A percentile compares a stretch with the other conserved stretches of the same genome.
phyloP scores from a whole-genome alignment of 2,329 filamentous ascomycete species.

The Phialophora expanda region DNA sequence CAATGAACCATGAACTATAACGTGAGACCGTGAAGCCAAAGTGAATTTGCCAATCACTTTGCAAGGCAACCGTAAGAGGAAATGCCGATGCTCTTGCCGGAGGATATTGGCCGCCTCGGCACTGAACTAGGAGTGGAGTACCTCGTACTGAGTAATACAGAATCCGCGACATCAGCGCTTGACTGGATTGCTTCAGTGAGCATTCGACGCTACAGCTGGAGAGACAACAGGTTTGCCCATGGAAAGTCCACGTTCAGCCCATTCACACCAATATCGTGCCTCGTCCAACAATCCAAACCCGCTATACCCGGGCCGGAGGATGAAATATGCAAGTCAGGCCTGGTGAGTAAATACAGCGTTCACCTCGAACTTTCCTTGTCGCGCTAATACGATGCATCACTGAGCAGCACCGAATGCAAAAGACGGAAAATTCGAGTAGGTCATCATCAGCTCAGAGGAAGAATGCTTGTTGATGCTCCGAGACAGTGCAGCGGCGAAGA shows the following conservation, averaged over 20 bases:
- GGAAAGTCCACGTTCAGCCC: not conserved
- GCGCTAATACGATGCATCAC: not conserved
- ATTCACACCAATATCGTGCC: not conserved
- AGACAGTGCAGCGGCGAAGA: conserved; percentile 17
- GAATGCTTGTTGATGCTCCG: not conserved
- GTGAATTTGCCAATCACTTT: too few relatives aligned
- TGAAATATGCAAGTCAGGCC: conserved; percentile 5
- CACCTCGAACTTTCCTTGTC: not conserved
- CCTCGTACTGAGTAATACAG: too few relatives aligned
- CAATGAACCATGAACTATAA: too few relatives aligned
- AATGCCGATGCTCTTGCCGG: too few relatives aligned
- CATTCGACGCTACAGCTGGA: too few relatives aligned
- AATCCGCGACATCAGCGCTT: too few relatives aligned
- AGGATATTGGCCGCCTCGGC: too few relatives aligned
- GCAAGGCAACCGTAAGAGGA: too few relatives aligned
- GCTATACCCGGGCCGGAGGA: not conserved
- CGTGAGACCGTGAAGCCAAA: too few relatives aligned
- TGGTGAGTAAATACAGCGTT: not conserved
- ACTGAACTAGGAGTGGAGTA: too few relatives aligned
- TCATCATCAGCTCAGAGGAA: not conserved
- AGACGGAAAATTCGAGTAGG: conserved; percentile 1
- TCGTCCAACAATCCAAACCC: not conserved
- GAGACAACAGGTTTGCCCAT: not conserved
- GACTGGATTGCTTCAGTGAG: too few relatives aligned
- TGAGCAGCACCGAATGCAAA: conserved; percentile 2